Evolutionary conservation across 75 land plant species (phyloP).

Genomic region (Pinus albicaulis): DNA sequence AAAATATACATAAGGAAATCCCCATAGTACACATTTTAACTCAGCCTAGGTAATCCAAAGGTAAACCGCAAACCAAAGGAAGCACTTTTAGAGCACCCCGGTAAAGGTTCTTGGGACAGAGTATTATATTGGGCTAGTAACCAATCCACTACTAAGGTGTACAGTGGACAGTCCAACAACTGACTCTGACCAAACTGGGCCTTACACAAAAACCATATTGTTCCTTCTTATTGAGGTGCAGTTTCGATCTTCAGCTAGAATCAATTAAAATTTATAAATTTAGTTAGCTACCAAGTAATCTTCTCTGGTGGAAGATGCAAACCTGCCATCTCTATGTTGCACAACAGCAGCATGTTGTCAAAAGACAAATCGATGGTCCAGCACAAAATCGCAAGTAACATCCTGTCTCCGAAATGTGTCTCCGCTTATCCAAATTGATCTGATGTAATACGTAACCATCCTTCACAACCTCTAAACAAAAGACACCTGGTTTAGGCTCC

Average conservation of each 20-base stretch:
- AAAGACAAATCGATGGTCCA: slow-evolving; percentile 94
- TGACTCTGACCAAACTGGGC: not conserved
- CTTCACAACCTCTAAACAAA: slow-evolving; percentile 84
- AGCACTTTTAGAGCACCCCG: too few species aligned
- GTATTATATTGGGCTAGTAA: too few species aligned
- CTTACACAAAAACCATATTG: not conserved
- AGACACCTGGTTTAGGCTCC: slow-evolving; percentile 84
- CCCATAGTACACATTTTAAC: too few species aligned
- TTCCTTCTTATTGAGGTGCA: not conserved
- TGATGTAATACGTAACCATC: slow-evolving; percentile 77
- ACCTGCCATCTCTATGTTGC: slow-evolving; percentile 97
- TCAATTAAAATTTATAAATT: not conserved
- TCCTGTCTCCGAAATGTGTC: slow-evolving; percentile 88
- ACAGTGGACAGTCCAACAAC: not conserved
- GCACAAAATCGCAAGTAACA: slow-evolving; percentile 81
- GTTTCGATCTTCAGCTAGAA: not conserved
- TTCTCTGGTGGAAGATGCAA: slow-evolving; percentile 6
- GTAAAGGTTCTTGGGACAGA: too few species aligned
- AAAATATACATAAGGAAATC: too few species aligned
- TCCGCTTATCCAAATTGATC: slow-evolving; percentile 67
- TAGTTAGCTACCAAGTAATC: not conserved
- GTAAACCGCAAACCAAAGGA: too few species aligned
- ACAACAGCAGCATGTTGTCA: slow-evolving; percentile 96
- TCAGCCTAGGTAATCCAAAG: too few species aligned
- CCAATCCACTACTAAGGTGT: too few species aligned